Percentiles rank a stretch among this genome's conserved stretches.
These are phyloP conservation scores for Ustilago nuda DNA, from an alignment of 1,284 basidiomycete genomes.

Conservation along the genomic window DNA sequence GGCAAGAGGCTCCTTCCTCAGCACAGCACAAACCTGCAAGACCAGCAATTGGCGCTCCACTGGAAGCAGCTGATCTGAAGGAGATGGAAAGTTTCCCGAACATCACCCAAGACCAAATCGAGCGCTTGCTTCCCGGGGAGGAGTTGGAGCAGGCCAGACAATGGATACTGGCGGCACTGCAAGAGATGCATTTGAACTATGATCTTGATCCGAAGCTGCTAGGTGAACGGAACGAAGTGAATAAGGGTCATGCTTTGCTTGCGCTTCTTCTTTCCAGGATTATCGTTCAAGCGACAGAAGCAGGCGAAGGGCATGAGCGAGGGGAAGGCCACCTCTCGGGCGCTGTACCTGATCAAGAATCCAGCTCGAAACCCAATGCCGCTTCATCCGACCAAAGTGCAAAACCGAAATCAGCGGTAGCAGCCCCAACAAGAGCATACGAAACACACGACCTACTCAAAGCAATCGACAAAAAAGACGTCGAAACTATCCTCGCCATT, in stretches of 20 bases:
- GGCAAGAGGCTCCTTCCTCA: conserved; percentile 3
- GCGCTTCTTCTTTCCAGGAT: conserved; percentile 48
- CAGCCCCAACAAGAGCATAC: conserved; percentile 27
- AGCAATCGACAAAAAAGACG: conserved; percentile 65
- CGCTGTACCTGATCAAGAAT: conserved; percentile 15
- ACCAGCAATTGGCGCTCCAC: conserved; percentile 14
- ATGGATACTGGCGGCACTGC: conserved; percentile 45
- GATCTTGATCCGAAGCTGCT: conserved; percentile 57
- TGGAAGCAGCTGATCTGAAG: conserved; percentile 24
- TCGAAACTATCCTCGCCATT: conserved; percentile 63
- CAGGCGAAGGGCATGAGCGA: conserved; percentile 7
- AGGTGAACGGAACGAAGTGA: conserved; percentile 45
- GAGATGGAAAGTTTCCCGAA: conserved; percentile 34
- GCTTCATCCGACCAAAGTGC: background rate
- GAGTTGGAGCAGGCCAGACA: conserved; percentile 21
- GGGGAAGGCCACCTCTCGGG: conserved; percentile 40
- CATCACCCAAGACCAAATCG: conserved; percentile 32
- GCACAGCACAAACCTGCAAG: background rate
- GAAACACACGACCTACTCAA: conserved; percentile 65
- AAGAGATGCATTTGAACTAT: conserved; percentile 62
- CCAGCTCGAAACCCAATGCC: background rate
- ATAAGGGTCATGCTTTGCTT: conserved; percentile 49
- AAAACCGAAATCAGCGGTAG: conserved; percentile 10
- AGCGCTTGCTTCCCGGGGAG: conserved; percentile 35
- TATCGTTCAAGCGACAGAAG: background rate